Conservation (phyloP, 306 rosid species). For the Nissolia schottii region DNA sequence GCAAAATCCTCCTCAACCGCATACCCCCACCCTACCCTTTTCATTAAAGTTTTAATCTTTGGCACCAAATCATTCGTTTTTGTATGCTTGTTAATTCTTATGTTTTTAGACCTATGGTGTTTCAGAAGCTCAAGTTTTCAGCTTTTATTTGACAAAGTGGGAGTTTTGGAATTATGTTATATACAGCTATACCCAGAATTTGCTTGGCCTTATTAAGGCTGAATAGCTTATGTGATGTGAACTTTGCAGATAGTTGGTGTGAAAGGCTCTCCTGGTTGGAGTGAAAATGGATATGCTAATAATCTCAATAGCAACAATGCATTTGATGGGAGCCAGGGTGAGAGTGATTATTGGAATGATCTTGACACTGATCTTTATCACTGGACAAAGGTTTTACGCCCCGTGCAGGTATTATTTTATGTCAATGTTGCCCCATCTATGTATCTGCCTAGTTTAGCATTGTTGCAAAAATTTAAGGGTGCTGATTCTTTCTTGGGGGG, state of each 20-base stretch:
- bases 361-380: slow-evolving; percentile 72
- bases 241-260: slow-evolving; percentile 75
- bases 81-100: background rate
- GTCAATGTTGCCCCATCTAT: background rate
- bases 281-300: slow-evolving; percentile 35
- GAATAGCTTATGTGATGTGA: slow-evolving; percentile 1
- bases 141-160: background rate
- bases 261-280: slow-evolving; percentile 38
- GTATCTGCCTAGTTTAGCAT: background rate
- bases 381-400: slow-evolving; percentile 84
- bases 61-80: background rate
- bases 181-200: background rate
- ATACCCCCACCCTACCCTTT: background rate
- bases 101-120: background rate
- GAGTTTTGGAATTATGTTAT: background rate
- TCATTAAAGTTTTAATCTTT: background rate
- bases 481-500: slow-evolving; percentile 16
- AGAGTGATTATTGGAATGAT: slow-evolving; percentile 53
- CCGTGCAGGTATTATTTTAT: slow-evolving; percentile 72
- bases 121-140: background rate
- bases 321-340: slow-evolving; percentile 28
- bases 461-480: background rate
- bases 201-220: background rate
- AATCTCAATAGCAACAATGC: slow-evolving; percentile 6
- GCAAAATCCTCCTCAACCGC: background rate